phyloP scores from a whole-genome alignment of 2,329 filamentous ascomycete species.

The Lasiodiplodia citricola region DNA sequence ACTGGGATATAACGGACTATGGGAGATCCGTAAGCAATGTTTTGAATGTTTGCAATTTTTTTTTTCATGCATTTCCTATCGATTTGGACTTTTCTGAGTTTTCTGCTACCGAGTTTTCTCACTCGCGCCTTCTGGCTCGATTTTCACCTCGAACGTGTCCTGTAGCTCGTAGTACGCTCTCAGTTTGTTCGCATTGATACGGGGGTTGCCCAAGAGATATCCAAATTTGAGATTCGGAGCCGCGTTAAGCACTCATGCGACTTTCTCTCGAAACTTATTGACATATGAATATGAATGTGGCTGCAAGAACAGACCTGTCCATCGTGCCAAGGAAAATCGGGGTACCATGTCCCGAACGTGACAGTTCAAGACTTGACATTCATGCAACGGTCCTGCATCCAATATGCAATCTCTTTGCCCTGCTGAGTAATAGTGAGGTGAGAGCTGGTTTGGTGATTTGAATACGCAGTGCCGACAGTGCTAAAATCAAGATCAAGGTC shows the following conservation, averaged over 20 bases:
- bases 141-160: not conserved
- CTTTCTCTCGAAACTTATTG: no score
- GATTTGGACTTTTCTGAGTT: not conserved
- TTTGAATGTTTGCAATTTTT: not conserved
- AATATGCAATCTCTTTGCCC: not conserved
- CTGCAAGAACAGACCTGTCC: no score
- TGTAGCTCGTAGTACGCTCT: slow-evolving; percentile 3
- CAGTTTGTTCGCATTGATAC: not conserved
- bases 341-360: not conserved
- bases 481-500: not conserved
- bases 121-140: not conserved
- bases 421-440: not conserved
- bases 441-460: not conserved
- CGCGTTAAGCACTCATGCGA: not conserved
- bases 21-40: not conserved
- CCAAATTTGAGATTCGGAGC: not conserved
- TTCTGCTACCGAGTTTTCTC: not conserved
- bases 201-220: not conserved
- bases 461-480: not conserved
- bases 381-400: not conserved
- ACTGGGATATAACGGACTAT: not conserved
- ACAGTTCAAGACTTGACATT: not conserved
- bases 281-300: no score
- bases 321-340: no score
- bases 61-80: not conserved